Conservation (phyloP, 352 stramenopile species). For the Pilasporangium apinafurcum region DNA sequence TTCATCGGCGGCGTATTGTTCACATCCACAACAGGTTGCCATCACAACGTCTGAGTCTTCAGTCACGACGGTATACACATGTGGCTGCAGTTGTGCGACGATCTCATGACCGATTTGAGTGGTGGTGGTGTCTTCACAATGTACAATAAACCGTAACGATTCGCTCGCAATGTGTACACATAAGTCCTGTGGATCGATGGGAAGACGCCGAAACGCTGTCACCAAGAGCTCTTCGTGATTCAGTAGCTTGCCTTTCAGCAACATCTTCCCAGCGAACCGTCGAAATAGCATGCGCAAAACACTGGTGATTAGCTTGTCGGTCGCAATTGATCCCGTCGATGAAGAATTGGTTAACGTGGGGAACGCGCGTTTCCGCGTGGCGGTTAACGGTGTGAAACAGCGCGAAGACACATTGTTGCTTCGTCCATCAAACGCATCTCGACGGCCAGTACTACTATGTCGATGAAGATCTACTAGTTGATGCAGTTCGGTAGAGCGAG, state of each 20-base stretch:
- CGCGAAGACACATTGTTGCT: too few species aligned
- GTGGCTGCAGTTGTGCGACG: background rate
- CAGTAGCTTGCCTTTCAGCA: conserved; percentile 30
- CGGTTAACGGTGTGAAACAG: too few species aligned
- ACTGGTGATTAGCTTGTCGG: too few species aligned
- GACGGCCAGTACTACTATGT: too few species aligned
- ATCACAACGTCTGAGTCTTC: background rate
- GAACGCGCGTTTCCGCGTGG: too few species aligned
- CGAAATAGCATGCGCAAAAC: conserved; percentile 18
- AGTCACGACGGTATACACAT: background rate
- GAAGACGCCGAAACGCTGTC: conserved; percentile 6
- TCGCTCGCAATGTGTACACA: background rate
- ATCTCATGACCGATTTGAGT: conserved; percentile 6
- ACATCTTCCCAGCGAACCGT: conserved; percentile 14
- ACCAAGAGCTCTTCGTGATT: conserved; percentile 40
- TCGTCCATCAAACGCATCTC: too few species aligned
- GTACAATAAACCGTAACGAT: conserved; percentile 13
- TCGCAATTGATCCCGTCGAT: too few species aligned
- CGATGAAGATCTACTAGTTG: too few species aligned
- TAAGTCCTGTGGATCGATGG: background rate
- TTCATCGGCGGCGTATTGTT: background rate
- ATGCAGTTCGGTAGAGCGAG: too few species aligned
- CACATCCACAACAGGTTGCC: too few species aligned
- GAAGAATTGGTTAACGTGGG: too few species aligned
- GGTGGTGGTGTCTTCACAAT: conserved; percentile 4